phyloP scores from a whole-genome alignment of 2,329 filamentous ascomycete genomes.

The Pseudogymnoascus sp. region DNA sequence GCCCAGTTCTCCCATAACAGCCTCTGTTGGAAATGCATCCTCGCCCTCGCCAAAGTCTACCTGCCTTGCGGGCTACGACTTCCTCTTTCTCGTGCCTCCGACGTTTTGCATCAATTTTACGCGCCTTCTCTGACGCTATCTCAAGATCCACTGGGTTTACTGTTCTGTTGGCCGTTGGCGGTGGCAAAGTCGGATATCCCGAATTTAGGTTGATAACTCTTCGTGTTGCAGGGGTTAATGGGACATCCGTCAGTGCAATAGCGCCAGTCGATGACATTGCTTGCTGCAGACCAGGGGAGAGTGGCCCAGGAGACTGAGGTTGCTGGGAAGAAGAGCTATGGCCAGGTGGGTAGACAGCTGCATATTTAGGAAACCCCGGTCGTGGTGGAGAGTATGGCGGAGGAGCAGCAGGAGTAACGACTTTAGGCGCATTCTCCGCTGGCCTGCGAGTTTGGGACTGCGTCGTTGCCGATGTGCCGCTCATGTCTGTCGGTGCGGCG shows the following conservation, averaged over 20 bases:
- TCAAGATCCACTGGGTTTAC: conserved; percentile 16
- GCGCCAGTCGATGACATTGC: conserved; percentile 55
- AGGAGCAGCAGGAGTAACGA: conserved; percentile 16
- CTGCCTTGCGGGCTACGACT: conserved; percentile 44
- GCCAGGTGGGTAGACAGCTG: conserved; percentile 48
- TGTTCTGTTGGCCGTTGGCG: neutral
- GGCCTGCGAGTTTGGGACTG: neutral
- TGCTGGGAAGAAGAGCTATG: conserved; percentile 36
- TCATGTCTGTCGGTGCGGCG: neutral
- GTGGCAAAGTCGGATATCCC: conserved; percentile 21
- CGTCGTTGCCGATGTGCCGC: neutral
- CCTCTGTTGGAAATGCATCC: conserved; percentile 54
- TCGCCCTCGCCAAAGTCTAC: conserved; percentile 57
- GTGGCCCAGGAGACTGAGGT: conserved; percentile 50
- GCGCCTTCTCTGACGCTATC: conserved; percentile 20
- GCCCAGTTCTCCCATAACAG: conserved; percentile 54
- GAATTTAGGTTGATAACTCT: conserved; percentile 27
- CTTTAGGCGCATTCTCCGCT: neutral
- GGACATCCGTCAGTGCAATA: conserved; percentile 52
- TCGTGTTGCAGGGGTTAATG: conserved; percentile 37
- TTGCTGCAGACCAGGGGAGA: conserved; percentile 52
- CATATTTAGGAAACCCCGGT: conserved; percentile 35
- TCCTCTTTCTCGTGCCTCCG: conserved; percentile 59
- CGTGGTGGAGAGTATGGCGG: conserved; percentile 28
- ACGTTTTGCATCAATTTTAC: conserved; percentile 34